These are phyloP conservation scores for Thalassiosira sp. DNA, from an alignment of 352 stramenopile genomes.

Conservation along the genomic window DNA sequence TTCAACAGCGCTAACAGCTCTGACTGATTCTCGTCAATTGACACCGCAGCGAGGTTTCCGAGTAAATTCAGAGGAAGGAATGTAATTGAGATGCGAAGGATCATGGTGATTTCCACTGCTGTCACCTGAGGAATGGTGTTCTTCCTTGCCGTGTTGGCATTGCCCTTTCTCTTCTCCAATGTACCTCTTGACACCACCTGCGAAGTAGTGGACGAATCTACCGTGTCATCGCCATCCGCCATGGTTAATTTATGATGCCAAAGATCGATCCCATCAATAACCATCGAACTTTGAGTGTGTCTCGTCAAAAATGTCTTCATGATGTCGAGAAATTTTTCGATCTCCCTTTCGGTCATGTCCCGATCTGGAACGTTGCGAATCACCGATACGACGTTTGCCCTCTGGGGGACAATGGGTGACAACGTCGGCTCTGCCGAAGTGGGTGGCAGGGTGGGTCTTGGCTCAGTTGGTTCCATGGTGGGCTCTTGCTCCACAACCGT, in stretches of 20 bases:
- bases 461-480: constrained; percentile 3
- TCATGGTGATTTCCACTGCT: constrained; percentile 24
- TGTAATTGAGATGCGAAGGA: constrained; percentile 6
- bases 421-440: constrained; percentile 5
- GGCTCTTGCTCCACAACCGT: background rate
- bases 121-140: background rate
- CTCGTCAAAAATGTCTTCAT: constrained; percentile 21
- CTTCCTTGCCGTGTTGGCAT: background rate
- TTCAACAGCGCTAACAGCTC: constrained; percentile 15
- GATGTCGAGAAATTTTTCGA: constrained; percentile 35
- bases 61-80: constrained; percentile 21
- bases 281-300: constrained; percentile 21
- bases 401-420: constrained; percentile 17
- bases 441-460: constrained; percentile 3
- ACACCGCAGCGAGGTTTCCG: constrained; percentile 16
- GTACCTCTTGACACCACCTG: background rate
- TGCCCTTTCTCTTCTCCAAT: background rate
- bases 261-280: constrained; percentile 29
- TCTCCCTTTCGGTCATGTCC: constrained; percentile 20
- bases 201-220: background rate
- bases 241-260: constrained; percentile 30
- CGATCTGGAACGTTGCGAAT: constrained; percentile 21
- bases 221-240: constrained; percentile 14
- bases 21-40: constrained; percentile 24
- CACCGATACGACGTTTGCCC: constrained; percentile 12